phyloP scores from a whole-genome alignment of 2,329 filamentous ascomycete genomes.

The Colletotrichum sansevieriae region DNA sequence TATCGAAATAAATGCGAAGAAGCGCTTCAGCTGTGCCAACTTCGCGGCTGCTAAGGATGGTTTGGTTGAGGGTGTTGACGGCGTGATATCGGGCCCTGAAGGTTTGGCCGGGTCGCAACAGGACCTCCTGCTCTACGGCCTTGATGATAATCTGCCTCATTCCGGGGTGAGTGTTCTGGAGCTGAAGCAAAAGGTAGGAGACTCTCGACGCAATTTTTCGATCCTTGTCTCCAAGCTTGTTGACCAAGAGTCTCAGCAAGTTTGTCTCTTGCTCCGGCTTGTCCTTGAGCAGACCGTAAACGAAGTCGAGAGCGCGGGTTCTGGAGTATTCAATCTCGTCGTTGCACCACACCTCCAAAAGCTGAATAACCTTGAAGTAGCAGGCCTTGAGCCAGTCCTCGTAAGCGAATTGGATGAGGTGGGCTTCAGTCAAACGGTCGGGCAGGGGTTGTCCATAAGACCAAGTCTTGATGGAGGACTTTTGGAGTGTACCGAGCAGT shows the following conservation, averaged over 20 bases:
- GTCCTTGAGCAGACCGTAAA: constrained; percentile 91
- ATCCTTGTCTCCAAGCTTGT: constrained; percentile 95
- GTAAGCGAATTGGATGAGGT: constrained; percentile 89
- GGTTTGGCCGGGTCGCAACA: constrained; percentile 89
- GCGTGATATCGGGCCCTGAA: constrained; percentile 94
- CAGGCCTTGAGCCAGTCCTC: constrained; percentile 96
- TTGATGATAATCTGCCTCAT: constrained; percentile 94
- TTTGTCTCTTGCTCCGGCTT: constrained; percentile 99
- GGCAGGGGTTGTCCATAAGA: constrained; percentile 77
- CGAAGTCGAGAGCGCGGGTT: constrained; percentile 87
- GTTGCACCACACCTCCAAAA: constrained; percentile 91
- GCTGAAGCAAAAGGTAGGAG: constrained; percentile 92
- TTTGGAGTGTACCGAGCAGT: constrained; percentile 78
- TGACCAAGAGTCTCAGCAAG: constrained; percentile 88
- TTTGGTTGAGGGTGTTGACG: constrained; percentile 97
- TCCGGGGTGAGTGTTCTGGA: constrained; percentile 87
- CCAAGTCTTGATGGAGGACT: constrained; percentile 71
- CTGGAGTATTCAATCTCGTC: constrained; percentile 97
- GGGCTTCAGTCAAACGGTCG: constrained; percentile 77
- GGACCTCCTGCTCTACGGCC: constrained; percentile 86
- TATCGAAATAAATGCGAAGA: constrained; percentile 90
- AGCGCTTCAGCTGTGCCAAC: constrained; percentile 83
- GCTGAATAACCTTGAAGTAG: constrained; percentile 93
- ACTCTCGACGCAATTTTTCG: constrained; percentile 95
- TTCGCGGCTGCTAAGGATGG: constrained; percentile 88